Evolutionary conservation across 768 basidiomycete species (phyloP).

Genomic region (Naganishia onofrii): DNA sequence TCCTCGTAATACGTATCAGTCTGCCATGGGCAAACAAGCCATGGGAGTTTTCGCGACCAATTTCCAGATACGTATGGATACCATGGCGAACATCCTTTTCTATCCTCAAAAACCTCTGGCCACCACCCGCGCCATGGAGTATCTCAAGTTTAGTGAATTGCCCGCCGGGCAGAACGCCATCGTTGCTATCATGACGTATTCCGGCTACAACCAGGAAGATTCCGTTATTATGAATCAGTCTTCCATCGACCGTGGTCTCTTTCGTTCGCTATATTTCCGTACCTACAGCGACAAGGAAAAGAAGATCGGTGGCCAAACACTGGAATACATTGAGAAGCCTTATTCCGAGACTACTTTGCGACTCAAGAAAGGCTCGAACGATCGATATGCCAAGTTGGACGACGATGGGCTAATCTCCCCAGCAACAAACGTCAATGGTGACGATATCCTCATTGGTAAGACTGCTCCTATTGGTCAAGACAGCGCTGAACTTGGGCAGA

Average conservation of each 20-base stretch:
- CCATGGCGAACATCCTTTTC: conserved; percentile 98
- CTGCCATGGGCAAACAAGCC: conserved; percentile 99
- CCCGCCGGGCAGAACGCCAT: conserved; percentile 99
- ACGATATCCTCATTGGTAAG: conserved; percentile 99
- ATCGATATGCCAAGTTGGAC: conserved; percentile 87
- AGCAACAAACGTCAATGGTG: conserved; percentile 88
- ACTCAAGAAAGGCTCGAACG: conserved; percentile 86
- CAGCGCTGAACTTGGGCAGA: conserved; percentile 93
- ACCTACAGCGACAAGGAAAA: conserved; percentile 99
- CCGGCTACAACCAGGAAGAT: conserved; percentile 99
- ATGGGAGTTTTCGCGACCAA: conserved; percentile 99
- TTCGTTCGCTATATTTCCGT: conserved; percentile 97
- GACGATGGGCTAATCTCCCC: conserved; percentile 94
- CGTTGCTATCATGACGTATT: conserved; percentile 96
- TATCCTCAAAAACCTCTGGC: conserved; percentile 99
- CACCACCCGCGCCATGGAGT: conserved; percentile 98
- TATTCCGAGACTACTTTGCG: conserved; percentile 85
- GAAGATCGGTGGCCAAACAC: conserved; percentile 82
- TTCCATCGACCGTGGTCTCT: conserved; percentile 94
- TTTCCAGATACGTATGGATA: conserved; percentile 99
- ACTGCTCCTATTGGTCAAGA: conserved; percentile 95
- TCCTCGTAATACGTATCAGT: conserved; percentile 99
- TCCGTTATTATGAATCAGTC: conserved; percentile 99
- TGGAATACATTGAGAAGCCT: conserved; percentile 97
- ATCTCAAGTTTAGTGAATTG: conserved; percentile 95